These are phyloP conservation scores for Dryas alaskensis DNA, from an alignment of 306 rosid species.

Conservation along the genomic window DNA sequence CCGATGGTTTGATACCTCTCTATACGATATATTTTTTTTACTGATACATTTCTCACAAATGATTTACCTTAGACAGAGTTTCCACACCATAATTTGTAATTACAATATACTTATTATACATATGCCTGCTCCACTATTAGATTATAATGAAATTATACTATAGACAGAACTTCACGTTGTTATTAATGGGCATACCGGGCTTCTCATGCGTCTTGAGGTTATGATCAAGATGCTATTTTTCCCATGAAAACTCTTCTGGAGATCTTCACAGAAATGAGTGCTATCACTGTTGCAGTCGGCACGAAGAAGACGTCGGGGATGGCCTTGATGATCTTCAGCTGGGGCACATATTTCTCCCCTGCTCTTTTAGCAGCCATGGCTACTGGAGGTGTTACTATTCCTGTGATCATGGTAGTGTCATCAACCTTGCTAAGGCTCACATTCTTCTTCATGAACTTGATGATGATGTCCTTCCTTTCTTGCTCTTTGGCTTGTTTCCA, in stretches of 20 bases:
- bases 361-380: constrained; percentile 54
- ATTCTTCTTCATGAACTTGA: constrained; percentile 11
- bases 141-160: no score
- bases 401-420: constrained; percentile 41
- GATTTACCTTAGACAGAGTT: neutral
- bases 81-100: neutral
- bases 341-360: constrained; percentile 44
- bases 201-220: neutral
- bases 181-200: no score
- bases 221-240: neutral
- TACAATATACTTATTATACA: neutral
- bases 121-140: no score
- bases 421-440: constrained; percentile 47
- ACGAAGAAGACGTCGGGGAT: constrained; percentile 59
- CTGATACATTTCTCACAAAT: neutral
- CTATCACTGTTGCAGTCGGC: constrained; percentile 45
- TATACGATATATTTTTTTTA: no score
- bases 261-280: constrained; percentile 46
- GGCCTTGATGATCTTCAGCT: constrained; percentile 41
- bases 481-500: constrained; percentile 11
- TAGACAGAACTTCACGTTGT: no score
- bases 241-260: constrained; percentile 40
- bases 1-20: neutral
- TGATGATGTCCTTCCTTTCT: neutral
- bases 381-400: constrained; percentile 54